Conservation (phyloP, 1,284 basidiomycete species). For the Marasmius oreades region DNA sequence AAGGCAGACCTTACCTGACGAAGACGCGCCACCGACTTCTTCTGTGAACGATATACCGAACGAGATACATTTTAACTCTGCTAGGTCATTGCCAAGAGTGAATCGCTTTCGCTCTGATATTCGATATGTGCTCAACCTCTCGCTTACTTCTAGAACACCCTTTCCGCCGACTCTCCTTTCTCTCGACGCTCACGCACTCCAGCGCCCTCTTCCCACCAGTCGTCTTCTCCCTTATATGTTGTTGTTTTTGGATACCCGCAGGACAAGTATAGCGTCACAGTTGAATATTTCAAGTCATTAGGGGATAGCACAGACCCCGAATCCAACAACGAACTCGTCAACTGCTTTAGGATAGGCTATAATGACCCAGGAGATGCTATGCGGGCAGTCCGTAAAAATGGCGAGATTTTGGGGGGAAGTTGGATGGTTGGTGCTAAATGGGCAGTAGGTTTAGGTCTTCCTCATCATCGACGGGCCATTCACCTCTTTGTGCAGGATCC, state of each 20-base stretch:
- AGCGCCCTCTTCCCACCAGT: slow-evolving; percentile 22
- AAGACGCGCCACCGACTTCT: slow-evolving; percentile 68
- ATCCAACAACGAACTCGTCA: slow-evolving; percentile 55
- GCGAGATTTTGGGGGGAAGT: slow-evolving; percentile 66
- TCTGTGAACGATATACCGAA: slow-evolving; percentile 72
- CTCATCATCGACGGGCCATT: slow-evolving; percentile 3
- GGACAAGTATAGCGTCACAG: slow-evolving; percentile 65
- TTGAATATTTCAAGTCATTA: slow-evolving; percentile 68
- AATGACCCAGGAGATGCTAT: slow-evolving; percentile 65
- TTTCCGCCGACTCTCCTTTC: slow-evolving; percentile 28
- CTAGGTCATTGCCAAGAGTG: slow-evolving; percentile 44
- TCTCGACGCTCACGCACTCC: slow-evolving; percentile 31
- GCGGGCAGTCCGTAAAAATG: slow-evolving; percentile 73
- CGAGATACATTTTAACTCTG: slow-evolving; percentile 43
- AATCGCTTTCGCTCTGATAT: background rate
- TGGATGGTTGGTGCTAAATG: slow-evolving; percentile 84
- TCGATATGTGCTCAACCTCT: background rate
- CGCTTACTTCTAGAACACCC: slow-evolving; percentile 21
- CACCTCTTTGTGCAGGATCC: slow-evolving; percentile 43
- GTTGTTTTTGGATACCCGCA: slow-evolving; percentile 75
- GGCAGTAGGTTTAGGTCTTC: slow-evolving; percentile 60
- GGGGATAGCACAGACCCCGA: slow-evolving; percentile 65
- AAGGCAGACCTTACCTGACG: slow-evolving; percentile 59
- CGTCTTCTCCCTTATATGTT: slow-evolving; percentile 46
- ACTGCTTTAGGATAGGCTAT: slow-evolving; percentile 74